Evolutionary conservation across 208 protist genomes (phyloP).

Genomic region (Trypanosoma theileri): DNA sequence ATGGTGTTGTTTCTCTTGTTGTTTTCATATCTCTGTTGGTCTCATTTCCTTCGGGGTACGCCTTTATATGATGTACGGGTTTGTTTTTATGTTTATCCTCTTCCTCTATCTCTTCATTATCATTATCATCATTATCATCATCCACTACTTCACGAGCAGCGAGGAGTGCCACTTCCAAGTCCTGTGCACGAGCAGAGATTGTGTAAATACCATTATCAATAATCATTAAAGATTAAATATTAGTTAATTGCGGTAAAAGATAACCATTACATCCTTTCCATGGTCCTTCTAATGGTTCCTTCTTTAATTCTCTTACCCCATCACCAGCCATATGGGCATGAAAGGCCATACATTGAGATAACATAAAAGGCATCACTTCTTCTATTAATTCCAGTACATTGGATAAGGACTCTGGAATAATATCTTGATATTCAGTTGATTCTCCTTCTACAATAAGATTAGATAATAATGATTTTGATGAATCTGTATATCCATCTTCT

Average conservation of each 20-base stretch:
- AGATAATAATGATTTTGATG: too few species aligned
- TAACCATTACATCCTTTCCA: conserved; percentile 84
- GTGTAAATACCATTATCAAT: conserved; percentile 76
- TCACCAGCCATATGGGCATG: conserved; percentile 76
- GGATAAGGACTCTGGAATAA: conserved; percentile 71
- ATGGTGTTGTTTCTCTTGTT: not conserved
- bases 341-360: conserved; percentile 81
- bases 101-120: not conserved
- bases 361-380: conserved; percentile 86
- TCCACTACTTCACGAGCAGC: conserved; percentile 74
- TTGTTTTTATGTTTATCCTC: too few species aligned
- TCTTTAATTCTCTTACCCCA: conserved; percentile 51
- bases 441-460: not conserved
- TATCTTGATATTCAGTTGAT: conserved; percentile 50
- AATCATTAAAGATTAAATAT: conserved; percentile 83
- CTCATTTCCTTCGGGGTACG: too few species aligned
- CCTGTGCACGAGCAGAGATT: conserved; percentile 61
- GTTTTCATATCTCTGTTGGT: too few species aligned
- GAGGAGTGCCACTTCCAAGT: conserved; percentile 80
- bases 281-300: conserved; percentile 45
- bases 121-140: conserved; percentile 27
- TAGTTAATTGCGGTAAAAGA: conserved; percentile 65
- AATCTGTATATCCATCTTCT: conserved; percentile 11
- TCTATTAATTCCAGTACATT: conserved; percentile 61
- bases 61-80: too few species aligned